Evolutionary conservation across 495 filamentous ascomycete species (phyloP), one percentile per base, ranked within the genome.

Genomic region (Lichina pygmaea): DNA sequence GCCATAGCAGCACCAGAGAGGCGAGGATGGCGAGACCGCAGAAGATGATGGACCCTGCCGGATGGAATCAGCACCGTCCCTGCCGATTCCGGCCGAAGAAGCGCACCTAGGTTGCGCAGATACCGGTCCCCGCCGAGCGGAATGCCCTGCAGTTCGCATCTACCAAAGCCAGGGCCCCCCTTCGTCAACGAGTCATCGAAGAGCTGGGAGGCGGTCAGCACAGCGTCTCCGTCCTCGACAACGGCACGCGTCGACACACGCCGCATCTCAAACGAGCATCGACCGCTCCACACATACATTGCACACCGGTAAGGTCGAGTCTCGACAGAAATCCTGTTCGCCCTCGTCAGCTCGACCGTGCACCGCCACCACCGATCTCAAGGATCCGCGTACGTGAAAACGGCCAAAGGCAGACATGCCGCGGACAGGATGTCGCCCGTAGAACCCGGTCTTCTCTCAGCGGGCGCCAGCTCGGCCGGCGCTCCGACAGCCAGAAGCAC

Each of bases 221-320:
- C n/a, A 41, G 42, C 32, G 15, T 13, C 15, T 15, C 33, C 4
- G 32, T 13, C 8, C n/a, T 15, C 33, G 45, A 55, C 45, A 59
- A 48, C 41, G 33, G 3, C 34, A 6, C 30, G 31, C 43, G 41
- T 16, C 7, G 41, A 39, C 37, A 41, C 31, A 30, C 9, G 24
- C 32, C 42, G 64, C 53, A 33, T 24, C 24, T 24, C 24, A 24
- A 24, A 4, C 24, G 24, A 24, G 24, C 24, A 24, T 24, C 24
- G 24, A 24, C 4, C 24, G 24, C 24, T 24, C 50, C 24, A 38
- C 46, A 75, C 86, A 50, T 72, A 95, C 86, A 71, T 93, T 93
- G 72, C 86, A 94, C 51, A 93, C 73, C 50, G 89, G 89, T 55
- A 99, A 67, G 50, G 86, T 94, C 50, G 85, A 85, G 65, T 93